These are phyloP conservation scores for Coniochaeta sp. DNA, from an alignment of 2,329 filamentous ascomycete genomes.

Conservation along the genomic window DNA sequence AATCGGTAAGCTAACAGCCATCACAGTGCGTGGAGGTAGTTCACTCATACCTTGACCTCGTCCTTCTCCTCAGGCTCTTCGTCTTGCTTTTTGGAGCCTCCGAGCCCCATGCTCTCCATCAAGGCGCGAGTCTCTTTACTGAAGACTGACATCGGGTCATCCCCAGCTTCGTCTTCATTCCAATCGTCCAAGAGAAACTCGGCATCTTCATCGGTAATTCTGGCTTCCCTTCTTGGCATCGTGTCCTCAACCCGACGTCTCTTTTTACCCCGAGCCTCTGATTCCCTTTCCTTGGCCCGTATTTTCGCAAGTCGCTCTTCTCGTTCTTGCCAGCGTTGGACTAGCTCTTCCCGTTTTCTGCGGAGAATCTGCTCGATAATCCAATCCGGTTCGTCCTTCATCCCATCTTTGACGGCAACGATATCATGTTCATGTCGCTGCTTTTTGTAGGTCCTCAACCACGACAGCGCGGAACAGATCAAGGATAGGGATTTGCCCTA, in stretches of 20 bases:
- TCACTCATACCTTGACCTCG: conserved; percentile 53
- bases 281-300: conserved; percentile 53
- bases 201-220: conserved; percentile 46
- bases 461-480: conserved; percentile 82
- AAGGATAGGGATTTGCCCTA: conserved; percentile 86
- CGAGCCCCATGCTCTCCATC: conserved; percentile 57
- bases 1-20: conserved; percentile 3
- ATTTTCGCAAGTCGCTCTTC: conserved; percentile 63
- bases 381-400: conserved; percentile 73
- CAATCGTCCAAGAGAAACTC: conserved; percentile 68
- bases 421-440: conserved; percentile 45
- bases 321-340: conserved; percentile 61
- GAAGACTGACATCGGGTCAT: conserved; percentile 42
- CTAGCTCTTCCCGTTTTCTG: conserved; percentile 59
- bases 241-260: conserved; percentile 6
- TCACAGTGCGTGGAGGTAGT: neutral
- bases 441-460: conserved; percentile 78
- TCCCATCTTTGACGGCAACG: conserved; percentile 31
- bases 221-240: neutral
- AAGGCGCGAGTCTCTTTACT: conserved; percentile 70
- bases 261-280: conserved; percentile 36
- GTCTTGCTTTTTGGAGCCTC: conserved; percentile 25
- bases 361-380: conserved; percentile 69
- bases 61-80: conserved; percentile 45
- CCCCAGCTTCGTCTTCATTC: conserved; percentile 36